Base-by-base conservation (phyloP, 2,329 filamentous ascomycete species). In the Tolypocladium ophioglossoides region DNA sequence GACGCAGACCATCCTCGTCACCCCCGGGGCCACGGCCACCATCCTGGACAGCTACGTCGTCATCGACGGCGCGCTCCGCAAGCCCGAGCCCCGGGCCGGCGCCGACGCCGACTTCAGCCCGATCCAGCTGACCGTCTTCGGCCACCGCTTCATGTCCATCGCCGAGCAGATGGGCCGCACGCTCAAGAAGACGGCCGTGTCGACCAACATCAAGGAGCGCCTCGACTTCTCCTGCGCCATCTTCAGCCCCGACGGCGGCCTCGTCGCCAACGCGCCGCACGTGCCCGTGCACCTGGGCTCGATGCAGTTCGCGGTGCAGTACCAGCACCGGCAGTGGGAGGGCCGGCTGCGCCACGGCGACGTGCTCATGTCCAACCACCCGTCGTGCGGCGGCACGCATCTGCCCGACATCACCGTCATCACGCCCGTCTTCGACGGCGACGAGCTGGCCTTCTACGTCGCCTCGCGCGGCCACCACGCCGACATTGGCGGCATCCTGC, bases 91-190 rank as follows among this genome's bases (percentile, higher is more conserved):
- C 1, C 44, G 50, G 16, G 40, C 61, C n/a, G 55, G n/a, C 8
- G 24, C 24, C 14, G 14, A 56, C 53, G 54, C 51, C 55, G 61
- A 62, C 22, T 60, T 61, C 20, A 59, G 57, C 54, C 86, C 86
- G 11, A 87, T 91, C 60, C 78, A 87, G 67, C 75, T 92, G 1
- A 86, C 82, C 59, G 85, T 91, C 55, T 91, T 92, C 62, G 85
- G 83, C 0, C 86, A 91, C 66, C 78, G 87, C 3, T 92, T 92
- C 70, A 91, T 91, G 87, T 83, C 85, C 3, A 89, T 91, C 57
- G 88, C 88, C 0, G 88, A 91, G 67, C 87, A 91, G 63, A 91
- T 91, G 87, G 87, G 88, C 0, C 77, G 85, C 52, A 85, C 86
- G 4, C 69, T 92, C n/a, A 86, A 91, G 63, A 90, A 90, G 70